Evolutionary conservation across 371 early-diverging fungal genomes (phyloP), one percentile per base, ranked within the genome.

Genomic region (Mucor sp.): DNA sequence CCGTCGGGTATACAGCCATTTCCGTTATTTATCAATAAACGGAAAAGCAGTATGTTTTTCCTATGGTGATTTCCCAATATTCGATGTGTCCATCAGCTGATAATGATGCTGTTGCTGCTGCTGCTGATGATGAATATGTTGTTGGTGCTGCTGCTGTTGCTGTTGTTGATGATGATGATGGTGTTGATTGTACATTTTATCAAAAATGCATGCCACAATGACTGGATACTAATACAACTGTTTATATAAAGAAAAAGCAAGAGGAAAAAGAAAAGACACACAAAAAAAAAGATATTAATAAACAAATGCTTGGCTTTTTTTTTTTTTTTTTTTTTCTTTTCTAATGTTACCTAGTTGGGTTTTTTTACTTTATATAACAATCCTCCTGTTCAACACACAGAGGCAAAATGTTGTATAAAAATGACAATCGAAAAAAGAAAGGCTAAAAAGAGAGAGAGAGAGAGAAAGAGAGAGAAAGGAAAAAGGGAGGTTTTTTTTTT

Each of bases 181-280:
- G 5, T 69, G 70, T 33, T 70, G 70, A 17, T 66, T 66, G 39
- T 70, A 70, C 70, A 70, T 70, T 9, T 50, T 60, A 11, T 44
- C 44, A 44, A 19, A 44, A 19, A 44, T 44, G 44, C 44, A 44
- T 19, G 17, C 44, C 44, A 44, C 44, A 44, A n/a, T 44, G 19
- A 44, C 7, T 19, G 44, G 44, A 44, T n/a, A 19, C 7, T 7
- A 44, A 19, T 44, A 44, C 44, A 44, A 19, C 44, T 44, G n/a
- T 44, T 19, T 23, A 53, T 25, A 60, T 11, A 48, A 33, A 12
- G 19, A 14, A 21, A 48, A 44, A 27, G 47, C 27, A 33, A 25
- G 27, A 25, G 39, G 41, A 21, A 19, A 55, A 50, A 39, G n/a
- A 57, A 61, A 27, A 57, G 1, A 27, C 61, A 43, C 53, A 19